A percentile compares a stretch with the other conserved stretches of the same genome.
Conservation (phyloP, 257 asterid species). For the Petrea volubilis region DNA sequence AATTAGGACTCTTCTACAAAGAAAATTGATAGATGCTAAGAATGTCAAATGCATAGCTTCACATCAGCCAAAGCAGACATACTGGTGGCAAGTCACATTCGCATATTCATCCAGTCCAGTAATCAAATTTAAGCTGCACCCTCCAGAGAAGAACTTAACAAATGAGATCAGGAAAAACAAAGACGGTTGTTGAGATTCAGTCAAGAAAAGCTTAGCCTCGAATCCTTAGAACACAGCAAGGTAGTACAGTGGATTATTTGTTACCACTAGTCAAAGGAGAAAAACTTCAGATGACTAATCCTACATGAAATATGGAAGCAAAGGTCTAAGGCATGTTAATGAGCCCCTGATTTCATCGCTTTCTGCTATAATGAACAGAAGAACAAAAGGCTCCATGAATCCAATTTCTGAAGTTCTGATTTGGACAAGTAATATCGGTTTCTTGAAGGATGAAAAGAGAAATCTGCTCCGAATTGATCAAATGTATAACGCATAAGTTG, state of each 20-base stretch:
- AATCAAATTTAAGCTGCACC: constrained; percentile 1
- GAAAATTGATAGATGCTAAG: constrained; percentile 2
- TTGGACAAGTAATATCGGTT: not conserved
- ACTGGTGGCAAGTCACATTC: not conserved
- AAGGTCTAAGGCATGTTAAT: not conserved
- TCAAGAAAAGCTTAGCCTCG: not conserved
- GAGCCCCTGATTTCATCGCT: no score
- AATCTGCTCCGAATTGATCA: not conserved
- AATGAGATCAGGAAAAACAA: not conserved
- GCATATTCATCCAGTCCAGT: not conserved
- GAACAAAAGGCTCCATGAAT: no score
- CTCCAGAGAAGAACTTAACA: not conserved
- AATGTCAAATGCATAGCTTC: constrained; percentile 1
- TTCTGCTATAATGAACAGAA: no score
- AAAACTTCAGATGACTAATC: not conserved
- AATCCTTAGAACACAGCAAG: not conserved
- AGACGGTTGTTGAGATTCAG: not conserved
- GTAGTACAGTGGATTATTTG: not conserved
- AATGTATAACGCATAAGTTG: not conserved
- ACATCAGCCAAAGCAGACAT: not conserved
- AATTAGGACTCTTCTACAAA: not conserved
- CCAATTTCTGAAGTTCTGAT: not conserved
- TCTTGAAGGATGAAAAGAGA: not conserved
- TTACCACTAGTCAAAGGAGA: not conserved
- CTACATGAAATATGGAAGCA: not conserved